Base-by-base conservation (phyloP, 768 basidiomycete genomes). In the Boletus subcaerulescens region DNA sequence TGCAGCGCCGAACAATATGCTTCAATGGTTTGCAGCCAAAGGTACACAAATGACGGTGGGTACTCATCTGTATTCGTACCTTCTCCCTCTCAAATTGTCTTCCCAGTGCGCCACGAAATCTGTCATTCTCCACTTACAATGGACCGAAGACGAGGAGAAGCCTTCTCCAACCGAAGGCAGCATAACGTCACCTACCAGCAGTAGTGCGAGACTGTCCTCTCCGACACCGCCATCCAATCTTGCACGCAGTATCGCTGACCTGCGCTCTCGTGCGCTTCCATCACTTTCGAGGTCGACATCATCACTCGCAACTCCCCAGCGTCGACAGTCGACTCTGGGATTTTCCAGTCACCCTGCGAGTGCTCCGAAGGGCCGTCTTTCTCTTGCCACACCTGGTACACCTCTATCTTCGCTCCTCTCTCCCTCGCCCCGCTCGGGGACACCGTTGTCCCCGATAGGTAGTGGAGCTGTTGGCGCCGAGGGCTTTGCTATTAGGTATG, bases 1-100 rank as follows among this genome's bases (percentile, higher is more conserved):
- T 1, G 68, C 80, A 22, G 89, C 90, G 0, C 84, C 90, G 29
- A 88, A 93, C 63, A 92, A 91, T 67, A 91, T 91, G 91, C 76
- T 93, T 12, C 91, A 93, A 82, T 93, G 91, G 91, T 93, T 94
- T 66, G 91, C 91, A 7, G 91, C 92, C 2, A 91, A 93, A 60
- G 92, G 91, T 1, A 82, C 84, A 5, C 89, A 91, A 65, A 93
- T 94, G 87, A 94, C 93, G 29, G 92, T 92, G 65, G 39, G 83
- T 72, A 11, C 41, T 31, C 31, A 40, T 32, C 26, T 41, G 18
- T 1, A 18, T n/a, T 32, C 14, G 4, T 29, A 11, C 32, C 0
- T 24, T 20, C 33, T 48, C 31, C 13, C 1, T 48, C 49, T 36
- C 33, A 38, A 10, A n/a, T 18, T 20, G 5, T n/a, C 12, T 45